phyloP scores from a whole-genome alignment of 352 stramenopile genomes.

The Lagenidium sp. region DNA sequence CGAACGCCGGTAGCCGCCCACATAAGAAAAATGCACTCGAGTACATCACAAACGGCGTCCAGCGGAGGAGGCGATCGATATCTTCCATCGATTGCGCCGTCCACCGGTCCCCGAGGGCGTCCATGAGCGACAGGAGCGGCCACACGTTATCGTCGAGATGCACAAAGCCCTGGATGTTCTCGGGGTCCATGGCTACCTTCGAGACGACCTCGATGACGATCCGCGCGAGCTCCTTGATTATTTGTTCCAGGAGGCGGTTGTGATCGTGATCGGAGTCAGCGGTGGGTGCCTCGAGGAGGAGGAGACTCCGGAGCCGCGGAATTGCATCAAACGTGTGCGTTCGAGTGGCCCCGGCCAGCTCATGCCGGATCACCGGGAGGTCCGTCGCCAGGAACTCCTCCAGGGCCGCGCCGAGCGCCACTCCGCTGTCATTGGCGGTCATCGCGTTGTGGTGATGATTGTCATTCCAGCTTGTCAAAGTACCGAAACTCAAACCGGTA shows the following conservation, averaged over 20 bases:
- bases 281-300: too few relatives aligned
- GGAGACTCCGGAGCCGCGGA: too few relatives aligned
- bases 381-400: too few relatives aligned
- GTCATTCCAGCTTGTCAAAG: neutral
- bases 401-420: too few relatives aligned
- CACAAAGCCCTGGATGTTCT: conserved; percentile 11
- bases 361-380: too few relatives aligned
- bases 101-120: neutral
- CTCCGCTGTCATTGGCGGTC: too few relatives aligned
- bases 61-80: conserved; percentile 7
- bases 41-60: conserved; percentile 15
- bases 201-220: conserved; percentile 6
- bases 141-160: conserved; percentile 15
- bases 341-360: too few relatives aligned
- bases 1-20: conserved; percentile 12
- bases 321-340: too few relatives aligned
- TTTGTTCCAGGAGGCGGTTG: too few relatives aligned
- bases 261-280: too few relatives aligned
- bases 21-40: conserved; percentile 11
- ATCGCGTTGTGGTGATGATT: too few relatives aligned
- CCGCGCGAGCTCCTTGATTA: conserved; percentile 13
- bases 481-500: neutral
- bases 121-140: conserved; percentile 13
- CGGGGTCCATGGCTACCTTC: neutral
- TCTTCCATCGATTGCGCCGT: neutral